Evolutionary conservation across 345 rosid genomes (phyloP), one percentile per base, ranked within the genome.

Genomic region (Mangifera indica): DNA sequence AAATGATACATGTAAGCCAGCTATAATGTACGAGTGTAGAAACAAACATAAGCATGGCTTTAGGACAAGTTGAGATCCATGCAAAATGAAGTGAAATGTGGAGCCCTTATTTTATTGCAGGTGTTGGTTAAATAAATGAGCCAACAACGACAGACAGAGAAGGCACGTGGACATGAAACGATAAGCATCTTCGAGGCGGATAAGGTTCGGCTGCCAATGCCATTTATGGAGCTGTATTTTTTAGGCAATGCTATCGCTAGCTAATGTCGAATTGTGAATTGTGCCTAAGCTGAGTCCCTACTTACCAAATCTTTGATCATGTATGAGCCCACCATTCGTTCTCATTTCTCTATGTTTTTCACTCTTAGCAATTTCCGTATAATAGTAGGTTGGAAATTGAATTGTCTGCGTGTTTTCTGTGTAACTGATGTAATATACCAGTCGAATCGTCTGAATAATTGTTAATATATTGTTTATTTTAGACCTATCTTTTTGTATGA

Each of bases 71-170:
- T 1, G 42, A 29, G 32, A 29, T 29, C 32, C 32, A 29, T 29
- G 32, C 32, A 63, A 25, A 44, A 2, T 4, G 25, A 69, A 55
- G 45, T 71, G 65, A 70, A 60, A 71, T 48, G 74, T 71, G 74
- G 74, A 71, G 74, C 66, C 74, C 44, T 29, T 10, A 6, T 17
- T 1, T 11, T 26, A 17, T 29, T 49, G 2, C 32, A 29, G 10
- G 18, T 10, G n/a, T 52, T 55, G 60, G 57, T 10, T 67, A 26
- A 12, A 20, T 53, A 42, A 5, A 15, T 32, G 60, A 48, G 74
- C 59, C 74, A 71, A 60, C 32, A 13, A 60, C 48, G 59, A 61
- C 56, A 18, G 73, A 70, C 64, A 37, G 52, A 55, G 29, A n/a
- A 17, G 62, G 4, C 51, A 37, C 62, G 25, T 25, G 9, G 44